Conservation (phyloP, 2,329 filamentous ascomycete species). For the Hypoxylon sp. region DNA sequence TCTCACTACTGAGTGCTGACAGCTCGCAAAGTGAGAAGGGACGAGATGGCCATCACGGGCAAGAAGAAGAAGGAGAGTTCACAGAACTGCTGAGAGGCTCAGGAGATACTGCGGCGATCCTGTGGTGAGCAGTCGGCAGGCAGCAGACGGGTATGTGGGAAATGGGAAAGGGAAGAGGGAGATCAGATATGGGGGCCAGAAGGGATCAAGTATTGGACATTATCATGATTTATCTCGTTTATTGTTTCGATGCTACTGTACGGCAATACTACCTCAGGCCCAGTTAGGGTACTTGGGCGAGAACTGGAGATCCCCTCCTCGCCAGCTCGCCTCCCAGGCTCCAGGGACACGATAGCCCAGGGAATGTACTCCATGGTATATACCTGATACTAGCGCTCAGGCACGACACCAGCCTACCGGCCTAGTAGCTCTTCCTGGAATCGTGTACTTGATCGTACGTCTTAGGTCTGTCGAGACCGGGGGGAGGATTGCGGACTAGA, state of each 20-base stretch:
- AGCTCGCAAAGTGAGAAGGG: constrained; percentile 16
- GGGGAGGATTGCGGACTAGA: constrained; percentile 2
- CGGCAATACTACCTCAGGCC: constrained; percentile 13
- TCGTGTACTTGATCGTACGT: constrained; percentile 1
- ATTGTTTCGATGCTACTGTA: constrained; percentile 32
- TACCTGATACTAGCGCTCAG: constrained; percentile 2
- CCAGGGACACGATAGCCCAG: constrained; percentile 7
- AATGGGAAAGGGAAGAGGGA: constrained; percentile 20
- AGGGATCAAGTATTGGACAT: constrained; percentile 24
- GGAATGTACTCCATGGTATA: no score
- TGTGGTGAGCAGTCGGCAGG: no score
- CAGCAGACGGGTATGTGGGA: no score
- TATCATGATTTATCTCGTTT: constrained; percentile 34
- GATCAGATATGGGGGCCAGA: constrained; percentile 29
- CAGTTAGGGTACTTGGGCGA: constrained; percentile 12
- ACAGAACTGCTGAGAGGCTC: constrained; percentile 1
- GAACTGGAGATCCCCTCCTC: constrained; percentile 26
- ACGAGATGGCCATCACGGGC: constrained; percentile 22
- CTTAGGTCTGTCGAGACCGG: constrained; percentile 18
- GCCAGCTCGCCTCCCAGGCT: background rate
- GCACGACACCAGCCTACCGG: constrained; percentile 4
- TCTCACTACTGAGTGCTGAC: constrained; percentile 17
- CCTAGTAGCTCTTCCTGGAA: no score
- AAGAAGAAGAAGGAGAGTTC: background rate
- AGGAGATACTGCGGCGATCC: constrained; percentile 2